Base-by-base conservation (phyloP, 164 flowering plant species). In the Paratinospora sagittata region DNA sequence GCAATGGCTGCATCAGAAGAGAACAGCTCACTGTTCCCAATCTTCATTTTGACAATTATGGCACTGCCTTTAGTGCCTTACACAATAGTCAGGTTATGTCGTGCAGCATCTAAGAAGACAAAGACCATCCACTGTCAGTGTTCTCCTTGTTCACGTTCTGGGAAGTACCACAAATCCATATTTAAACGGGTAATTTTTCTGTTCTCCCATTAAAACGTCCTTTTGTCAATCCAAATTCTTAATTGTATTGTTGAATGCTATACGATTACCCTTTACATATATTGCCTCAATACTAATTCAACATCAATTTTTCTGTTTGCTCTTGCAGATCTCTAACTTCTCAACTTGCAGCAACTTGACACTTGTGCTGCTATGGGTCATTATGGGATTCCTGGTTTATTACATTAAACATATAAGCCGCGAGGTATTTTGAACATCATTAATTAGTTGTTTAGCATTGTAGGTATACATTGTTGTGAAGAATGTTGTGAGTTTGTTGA, bases 1-100 rank as follows among this genome's bases (percentile, higher is more conserved):
- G 24, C 61, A 60, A 95, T 95, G 99, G 96, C 89, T 71, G 85
- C 94, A 33, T 82, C 95, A 23, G 96, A 89, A 70, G 99, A 95
- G 78, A 92, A 81, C 72, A 90, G 88, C 75, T 81, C 94, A 3
- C 78, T 95, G 39, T 95, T 95, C 72, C 98, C 98, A 37, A 92
- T 95, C 60, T 95, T 95, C 68, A 86, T 95, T 39, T 84, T 95
- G 82, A 89, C 99, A 0, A 87, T 91, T 77, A 90, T 95, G 90
- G 98, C 98, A n/a, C 75, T 92, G 77, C 92, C 96, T 65, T 77
- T 95, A 36, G 96, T 95, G 74, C 99, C 98, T 72, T 95, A 92
- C 74, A 92, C 98, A 24, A 84, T 95, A 43, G 63, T 78, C 66
- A 92, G 82, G 79, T 76, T 95, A 63, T 86, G 84, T 43, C 90